These are phyloP conservation scores for Stemphylium beticola DNA, from an alignment of 2,329 filamentous ascomycete species.

Conservation along the genomic window DNA sequence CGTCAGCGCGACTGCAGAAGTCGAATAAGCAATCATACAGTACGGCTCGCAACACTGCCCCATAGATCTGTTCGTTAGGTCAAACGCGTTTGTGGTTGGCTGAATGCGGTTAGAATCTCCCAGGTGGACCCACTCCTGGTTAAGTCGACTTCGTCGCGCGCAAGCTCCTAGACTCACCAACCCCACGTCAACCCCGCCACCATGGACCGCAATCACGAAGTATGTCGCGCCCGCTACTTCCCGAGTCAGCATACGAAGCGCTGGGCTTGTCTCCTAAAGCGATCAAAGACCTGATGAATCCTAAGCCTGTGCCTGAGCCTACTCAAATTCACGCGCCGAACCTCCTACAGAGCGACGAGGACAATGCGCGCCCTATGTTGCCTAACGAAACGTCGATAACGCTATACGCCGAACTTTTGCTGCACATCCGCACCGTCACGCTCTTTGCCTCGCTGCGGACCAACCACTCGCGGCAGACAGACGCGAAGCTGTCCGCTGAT, in stretches of 20 bases:
- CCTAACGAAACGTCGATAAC: slow-evolving; percentile 42
- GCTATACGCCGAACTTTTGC: slow-evolving; percentile 66
- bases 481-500: slow-evolving; percentile 53
- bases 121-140: slow-evolving; percentile 13
- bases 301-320: slow-evolving; percentile 31
- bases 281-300: slow-evolving; percentile 42
- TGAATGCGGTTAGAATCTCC: slow-evolving; percentile 14
- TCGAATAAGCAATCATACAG: background rate
- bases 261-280: slow-evolving; percentile 40
- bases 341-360: slow-evolving; percentile 36
- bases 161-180: slow-evolving; percentile 8
- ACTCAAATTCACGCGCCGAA: slow-evolving; percentile 38
- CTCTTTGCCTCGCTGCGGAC: slow-evolving; percentile 61
- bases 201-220: slow-evolving; percentile 36
- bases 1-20: no score
- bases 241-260: slow-evolving; percentile 45
- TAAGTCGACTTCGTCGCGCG: slow-evolving; percentile 16
- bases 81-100: background rate
- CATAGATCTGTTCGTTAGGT: background rate
- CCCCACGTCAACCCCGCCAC: slow-evolving; percentile 23
- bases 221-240: slow-evolving; percentile 43
- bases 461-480: slow-evolving; percentile 51
- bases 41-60: no score
- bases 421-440: slow-evolving; percentile 66
- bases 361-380: slow-evolving; percentile 30